Base-by-base conservation (phyloP, 495 filamentous ascomycete genomes). In the Penicillium atrosanguineum region DNA sequence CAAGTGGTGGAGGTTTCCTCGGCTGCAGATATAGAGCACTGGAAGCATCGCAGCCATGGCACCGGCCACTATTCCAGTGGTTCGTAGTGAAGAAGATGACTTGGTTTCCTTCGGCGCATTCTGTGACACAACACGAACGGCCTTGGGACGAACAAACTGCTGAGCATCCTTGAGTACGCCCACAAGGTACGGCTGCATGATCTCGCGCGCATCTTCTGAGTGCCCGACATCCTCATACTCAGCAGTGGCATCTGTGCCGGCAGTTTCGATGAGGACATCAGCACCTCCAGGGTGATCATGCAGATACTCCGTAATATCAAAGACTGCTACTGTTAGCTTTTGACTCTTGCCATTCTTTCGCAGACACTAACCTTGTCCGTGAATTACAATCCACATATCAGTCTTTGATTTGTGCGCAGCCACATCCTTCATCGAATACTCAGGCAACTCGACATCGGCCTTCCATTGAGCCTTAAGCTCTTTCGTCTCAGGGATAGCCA, bases 281-380 rank as follows among this genome's bases (percentile, higher is more conserved):
- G 62, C 63, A 4, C 80, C 82, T 9, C 82, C 82, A 0, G 82
- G 82, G 53, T 83, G 80, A 49, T 83, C 79, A 46, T 75, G 58
- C 0, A 76, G 39, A 51, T 82, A 83, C 21, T 66, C 57, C 7
- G 80, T 71, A 37, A 80, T 67, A 62, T 84, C 60, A 58, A 79
- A 82, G 3, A 83, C 48, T 51, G 29, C 4, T 12, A 8, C 9
- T 5, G 29, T 51, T 36, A 37, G 39, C 18, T 25, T 25, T 23
- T 6, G n/a, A 44, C 7, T 4, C 8, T 0, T 8, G 25, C 20
- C 23, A 23, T 1, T 0, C 5, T 7, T 1, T 18, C 20, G 15
- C 3, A 1, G 23, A 7, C 15, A 40, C 41, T 48, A 58, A 81
- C 80, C 77, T 67, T 79, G 72, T 48, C 78, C 74, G 46, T 82